Percentiles rank a stretch among this genome's conserved stretches.
phyloP scores from a whole-genome alignment of 495 filamentous ascomycete species.

The Aspergillus campestris region DNA sequence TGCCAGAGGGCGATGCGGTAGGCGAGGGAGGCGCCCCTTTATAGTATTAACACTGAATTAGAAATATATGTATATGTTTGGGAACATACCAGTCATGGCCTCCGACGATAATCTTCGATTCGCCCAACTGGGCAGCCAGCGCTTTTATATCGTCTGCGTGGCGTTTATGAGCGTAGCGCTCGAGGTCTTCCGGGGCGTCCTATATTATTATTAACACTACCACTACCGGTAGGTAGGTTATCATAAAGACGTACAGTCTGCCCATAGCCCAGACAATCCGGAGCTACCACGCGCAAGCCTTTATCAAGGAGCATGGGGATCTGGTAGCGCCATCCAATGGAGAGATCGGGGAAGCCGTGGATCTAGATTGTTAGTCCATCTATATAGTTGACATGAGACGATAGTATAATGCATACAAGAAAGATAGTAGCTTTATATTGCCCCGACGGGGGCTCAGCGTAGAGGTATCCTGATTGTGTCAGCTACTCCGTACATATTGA shows the following conservation, averaged over 20 bases:
- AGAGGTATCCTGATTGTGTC: slow-evolving; percentile 49
- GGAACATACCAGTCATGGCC: slow-evolving; percentile 77
- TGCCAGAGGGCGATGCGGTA: slow-evolving; percentile 63
- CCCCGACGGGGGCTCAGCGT: slow-evolving; percentile 48
- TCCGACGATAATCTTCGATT: slow-evolving; percentile 57
- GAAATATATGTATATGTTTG: background rate
- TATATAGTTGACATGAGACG: background rate
- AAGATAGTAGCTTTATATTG: slow-evolving; percentile 54
- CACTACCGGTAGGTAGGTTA: background rate
- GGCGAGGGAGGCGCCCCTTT: slow-evolving; percentile 47
- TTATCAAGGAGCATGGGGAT: slow-evolving; percentile 65
- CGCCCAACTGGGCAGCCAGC: slow-evolving; percentile 50
- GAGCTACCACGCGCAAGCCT: slow-evolving; percentile 63
- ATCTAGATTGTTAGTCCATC: slow-evolving; percentile 29
- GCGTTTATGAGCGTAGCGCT: slow-evolving; percentile 59
- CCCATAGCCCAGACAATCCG: slow-evolving; percentile 79
- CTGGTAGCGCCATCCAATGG: slow-evolving; percentile 71
- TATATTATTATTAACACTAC: slow-evolving; percentile 13
- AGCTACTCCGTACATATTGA: slow-evolving; percentile 1
- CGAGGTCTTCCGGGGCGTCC: slow-evolving; percentile 49
- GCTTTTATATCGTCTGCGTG: slow-evolving; percentile 62
- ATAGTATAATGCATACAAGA: slow-evolving; percentile 37
- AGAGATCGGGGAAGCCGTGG: slow-evolving; percentile 62
- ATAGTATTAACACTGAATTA: background rate
- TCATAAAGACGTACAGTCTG: slow-evolving; percentile 49